Base-by-base conservation (phyloP, 805 yeast genomes). In the Pachysolen tannophilus region DNA sequence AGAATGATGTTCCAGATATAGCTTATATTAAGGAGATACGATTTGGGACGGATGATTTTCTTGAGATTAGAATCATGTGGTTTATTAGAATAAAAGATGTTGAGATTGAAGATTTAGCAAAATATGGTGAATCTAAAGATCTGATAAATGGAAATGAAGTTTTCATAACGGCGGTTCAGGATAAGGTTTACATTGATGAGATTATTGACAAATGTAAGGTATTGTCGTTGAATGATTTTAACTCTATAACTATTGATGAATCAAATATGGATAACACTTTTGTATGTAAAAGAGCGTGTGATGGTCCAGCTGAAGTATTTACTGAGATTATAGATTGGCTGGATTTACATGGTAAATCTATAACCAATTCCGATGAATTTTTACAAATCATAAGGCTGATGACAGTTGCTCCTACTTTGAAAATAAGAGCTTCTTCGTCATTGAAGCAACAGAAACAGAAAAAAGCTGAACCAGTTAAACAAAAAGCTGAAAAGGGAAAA, bases 21-120 rank as follows among this genome's bases (percentile, higher is more conserved):
- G 78, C 66, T 6, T 43, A 77, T 24, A 59, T 80, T 11, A 65
- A 64, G 33, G 78, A 74, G 28, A 71, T 77, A 10, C 44, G 56
- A 14, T 61, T 69, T 36, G 82, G 79, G 3, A 67, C 66, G 4
- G 62, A 66, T 25, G 60, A 60, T 32, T 65, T 62, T 34, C 55
- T 78, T 2, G 77, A 68, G 11, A 43, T 78, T 1, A 54, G 57
- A 39, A 78, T 67, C 2, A 43, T 69, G 20, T 66, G 71, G 52
- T 73, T 76, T 40, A 48, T 66, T n/a, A 49, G 67, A 35, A 48
- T 54, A 30, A 28, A 49, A 4, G 78, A 75, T 26, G 52, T 72
- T 6, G 55, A 59, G 20, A 41, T 47, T 2, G 37, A 39, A 3
- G 37, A 45, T 4, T 54, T 58, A 18, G 57, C 62, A 8, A 43